These are phyloP conservation scores for Fusarium sp. DNA, from an alignment of 2,329 filamentous ascomycete genomes.

Conservation along the genomic window DNA sequence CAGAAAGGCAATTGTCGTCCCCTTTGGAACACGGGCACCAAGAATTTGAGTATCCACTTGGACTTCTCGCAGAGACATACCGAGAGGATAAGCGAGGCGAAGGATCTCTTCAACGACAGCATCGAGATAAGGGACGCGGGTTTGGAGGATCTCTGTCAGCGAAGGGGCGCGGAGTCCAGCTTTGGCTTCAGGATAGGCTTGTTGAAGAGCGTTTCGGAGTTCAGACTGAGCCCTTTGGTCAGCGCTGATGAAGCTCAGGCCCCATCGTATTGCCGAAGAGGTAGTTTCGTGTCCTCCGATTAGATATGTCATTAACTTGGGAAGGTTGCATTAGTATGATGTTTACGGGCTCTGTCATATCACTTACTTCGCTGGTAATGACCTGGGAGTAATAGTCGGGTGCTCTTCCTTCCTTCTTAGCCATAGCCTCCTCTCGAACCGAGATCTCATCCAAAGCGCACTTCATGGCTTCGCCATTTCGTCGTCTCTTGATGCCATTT, in stretches of 20 bases:
- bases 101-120: constrained; percentile 28
- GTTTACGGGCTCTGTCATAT: background rate
- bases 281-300: constrained; percentile 33
- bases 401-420: constrained; percentile 19
- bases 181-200: constrained; percentile 4
- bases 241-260: constrained; percentile 18
- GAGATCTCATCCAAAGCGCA: constrained; percentile 29
- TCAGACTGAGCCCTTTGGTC: constrained; percentile 17
- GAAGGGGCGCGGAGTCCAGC: constrained; percentile 5
- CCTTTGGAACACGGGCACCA: constrained; percentile 23
- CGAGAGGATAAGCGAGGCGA: constrained; percentile 17
- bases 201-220: constrained; percentile 8
- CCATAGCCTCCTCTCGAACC: constrained; percentile 17
- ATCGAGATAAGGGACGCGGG: constrained; percentile 20
- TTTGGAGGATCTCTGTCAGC: constrained; percentile 17
- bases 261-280: constrained; percentile 23
- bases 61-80: constrained; percentile 13
- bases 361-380: constrained; percentile 20
- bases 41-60: constrained; percentile 24
- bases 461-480: constrained; percentile 12
- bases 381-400: constrained; percentile 22
- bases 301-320: constrained; percentile 20
- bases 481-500: constrained; percentile 8
- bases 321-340: background rate
- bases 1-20: constrained; percentile 20